Percentiles rank a stretch among this genome's conserved stretches.
Conservation (phyloP, 225 moss, liverwort and hornwort genomes). For the Sphagnum contortum region DNA sequence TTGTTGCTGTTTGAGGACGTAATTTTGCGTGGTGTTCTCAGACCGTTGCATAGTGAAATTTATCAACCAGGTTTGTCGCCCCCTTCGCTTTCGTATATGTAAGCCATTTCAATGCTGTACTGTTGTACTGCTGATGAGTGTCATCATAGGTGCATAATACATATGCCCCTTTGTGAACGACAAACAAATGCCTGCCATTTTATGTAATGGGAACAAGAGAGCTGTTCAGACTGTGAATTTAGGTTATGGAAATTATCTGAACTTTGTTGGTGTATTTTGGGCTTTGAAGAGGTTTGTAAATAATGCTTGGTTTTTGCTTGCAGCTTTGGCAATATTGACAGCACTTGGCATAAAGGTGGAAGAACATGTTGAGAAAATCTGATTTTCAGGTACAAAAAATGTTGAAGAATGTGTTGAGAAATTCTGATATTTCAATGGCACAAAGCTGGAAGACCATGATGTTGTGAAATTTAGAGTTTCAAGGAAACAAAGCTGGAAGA, state of each 20-base stretch:
- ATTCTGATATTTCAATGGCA: no score
- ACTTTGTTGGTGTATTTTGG: background rate
- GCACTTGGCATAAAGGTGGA: constrained; percentile 33
- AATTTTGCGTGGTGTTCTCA: constrained; percentile 54
- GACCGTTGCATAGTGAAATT: constrained; percentile 56
- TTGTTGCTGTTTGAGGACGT: constrained; percentile 52
- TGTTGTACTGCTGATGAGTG: no score
- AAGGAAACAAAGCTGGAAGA: no score
- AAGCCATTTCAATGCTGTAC: background rate
- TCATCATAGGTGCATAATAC: no score
- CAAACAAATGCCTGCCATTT: background rate
- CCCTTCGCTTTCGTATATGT: background rate
- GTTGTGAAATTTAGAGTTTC: no score
- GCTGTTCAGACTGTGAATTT: background rate
- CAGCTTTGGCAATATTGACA: constrained; percentile 59
- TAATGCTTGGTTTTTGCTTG: constrained; percentile 5
- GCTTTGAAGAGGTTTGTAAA: background rate
- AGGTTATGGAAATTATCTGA: background rate
- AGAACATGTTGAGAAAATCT: constrained; percentile 25
- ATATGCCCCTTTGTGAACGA: no score
- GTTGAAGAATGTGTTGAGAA: no score
- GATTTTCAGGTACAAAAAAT: background rate
- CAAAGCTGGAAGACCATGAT: no score
- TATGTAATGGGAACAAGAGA: background rate
- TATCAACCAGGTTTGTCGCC: constrained; percentile 46